Evolutionary conservation across 2,329 filamentous ascomycete species (phyloP).

Genomic region (Colletotrichum costaricense): DNA sequence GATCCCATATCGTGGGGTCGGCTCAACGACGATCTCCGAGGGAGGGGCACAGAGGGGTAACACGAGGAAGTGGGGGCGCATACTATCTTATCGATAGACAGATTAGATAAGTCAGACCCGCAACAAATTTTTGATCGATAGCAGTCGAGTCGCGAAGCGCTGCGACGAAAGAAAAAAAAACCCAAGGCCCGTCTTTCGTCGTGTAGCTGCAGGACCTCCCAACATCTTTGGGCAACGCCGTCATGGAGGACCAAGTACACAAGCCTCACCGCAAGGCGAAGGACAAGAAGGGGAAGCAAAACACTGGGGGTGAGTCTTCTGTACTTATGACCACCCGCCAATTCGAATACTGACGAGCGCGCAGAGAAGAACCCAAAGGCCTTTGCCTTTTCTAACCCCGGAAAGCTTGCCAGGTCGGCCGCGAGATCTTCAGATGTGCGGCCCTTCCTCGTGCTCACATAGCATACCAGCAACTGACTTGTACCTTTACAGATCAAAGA

Average conservation of each 20-base stretch:
- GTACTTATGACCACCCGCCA: neutral
- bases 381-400: conserved; percentile 86
- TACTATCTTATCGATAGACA: neutral
- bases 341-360: conserved; percentile 37
- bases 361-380: conserved; percentile 87
- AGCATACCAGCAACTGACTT: neutral
- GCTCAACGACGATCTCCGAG: neutral
- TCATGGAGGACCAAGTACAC: conserved; percentile 86
- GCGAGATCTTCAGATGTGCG: conserved; percentile 78
- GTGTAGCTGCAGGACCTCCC: conserved; percentile 16
- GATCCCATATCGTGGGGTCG: neutral
- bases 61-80: neutral
- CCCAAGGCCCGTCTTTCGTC: neutral
- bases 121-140: conserved; percentile 31
- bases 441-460: neutral
- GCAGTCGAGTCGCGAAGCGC: conserved; percentile 25
- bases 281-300: conserved; percentile 80
- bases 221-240: conserved; percentile 42
- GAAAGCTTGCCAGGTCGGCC: conserved; percentile 80
- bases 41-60: neutral
- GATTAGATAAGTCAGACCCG: conserved; percentile 31
- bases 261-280: conserved; percentile 88
- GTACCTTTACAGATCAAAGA: conserved; percentile 79
- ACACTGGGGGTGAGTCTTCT: conserved; percentile 64
- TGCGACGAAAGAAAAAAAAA: conserved; percentile 10